A percentile compares a stretch with the other conserved stretches of the same genome.
Conservation (phyloP, 768 basidiomycete genomes). For the Rhodotorula diobovata region DNA sequence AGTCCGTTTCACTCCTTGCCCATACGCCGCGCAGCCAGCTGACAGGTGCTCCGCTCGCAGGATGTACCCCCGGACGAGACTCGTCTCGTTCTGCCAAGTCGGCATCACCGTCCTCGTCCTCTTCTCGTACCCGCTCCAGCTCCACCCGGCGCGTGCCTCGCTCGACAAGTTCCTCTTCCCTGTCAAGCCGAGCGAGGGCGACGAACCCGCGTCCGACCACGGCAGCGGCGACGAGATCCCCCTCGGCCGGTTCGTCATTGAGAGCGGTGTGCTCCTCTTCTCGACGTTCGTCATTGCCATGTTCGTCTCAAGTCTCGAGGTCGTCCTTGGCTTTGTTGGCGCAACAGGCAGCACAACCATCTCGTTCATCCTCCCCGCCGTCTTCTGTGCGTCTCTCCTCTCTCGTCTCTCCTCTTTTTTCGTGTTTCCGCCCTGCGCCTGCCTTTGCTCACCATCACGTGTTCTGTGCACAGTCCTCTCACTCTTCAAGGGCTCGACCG, state of each 20-base stretch:
- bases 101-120: conserved; percentile 86
- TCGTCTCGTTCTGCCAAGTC: conserved; percentile 86
- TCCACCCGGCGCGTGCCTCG: conserved; percentile 86
- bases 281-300: conserved; percentile 49
- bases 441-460: no score
- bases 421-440: background rate
- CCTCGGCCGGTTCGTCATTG: conserved; percentile 60
- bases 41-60: background rate
- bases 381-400: conserved; percentile 16
- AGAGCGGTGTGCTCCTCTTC: conserved; percentile 55
- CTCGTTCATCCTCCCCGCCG: conserved; percentile 65
- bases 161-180: conserved; percentile 76
- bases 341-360: conserved; percentile 95
- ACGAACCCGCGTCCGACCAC: conserved; percentile 50
- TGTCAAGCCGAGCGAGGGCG: conserved; percentile 47
- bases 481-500: conserved; percentile 32
- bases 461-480: conserved; percentile 21
- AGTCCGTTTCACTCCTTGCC: conserved; percentile 52
- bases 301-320: conserved; percentile 68
- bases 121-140: conserved; percentile 80
- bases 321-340: conserved; percentile 95
- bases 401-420: background rate
- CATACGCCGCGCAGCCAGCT: background rate
- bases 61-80: conserved; percentile 62
- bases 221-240: conserved; percentile 58